A percentile compares a stretch with the other conserved stretches of the same genome.
phyloP scores from a whole-genome alignment of 495 filamentous ascomycete species.

The Parachaetomium inaequale region DNA sequence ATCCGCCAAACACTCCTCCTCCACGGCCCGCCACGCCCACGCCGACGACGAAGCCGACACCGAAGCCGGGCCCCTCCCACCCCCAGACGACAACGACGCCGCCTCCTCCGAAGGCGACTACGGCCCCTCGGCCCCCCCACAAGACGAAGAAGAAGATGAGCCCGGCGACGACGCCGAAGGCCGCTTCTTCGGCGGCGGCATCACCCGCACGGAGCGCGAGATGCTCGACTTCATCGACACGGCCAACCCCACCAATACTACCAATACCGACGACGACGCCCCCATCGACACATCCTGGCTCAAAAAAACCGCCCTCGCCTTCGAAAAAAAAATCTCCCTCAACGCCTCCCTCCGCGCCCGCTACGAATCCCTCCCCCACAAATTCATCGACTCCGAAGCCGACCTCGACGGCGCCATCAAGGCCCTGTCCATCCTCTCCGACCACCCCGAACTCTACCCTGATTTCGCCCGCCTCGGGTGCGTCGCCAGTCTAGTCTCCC shows the following conservation, averaged over 20 bases:
- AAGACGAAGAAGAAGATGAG: slow-evolving; percentile 57
- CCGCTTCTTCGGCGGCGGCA: slow-evolving; percentile 90
- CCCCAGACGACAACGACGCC: slow-evolving; percentile 28
- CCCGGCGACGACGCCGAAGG: slow-evolving; percentile 79
- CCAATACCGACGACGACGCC: slow-evolving; percentile 50
- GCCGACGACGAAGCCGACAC: slow-evolving; percentile 50
- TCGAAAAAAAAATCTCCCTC: slow-evolving; percentile 86
- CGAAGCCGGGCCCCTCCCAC: slow-evolving; percentile 47
- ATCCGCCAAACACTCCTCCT: slow-evolving; percentile 66
- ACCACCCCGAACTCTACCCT: slow-evolving; percentile 79
- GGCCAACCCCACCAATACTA: slow-evolving; percentile 43
- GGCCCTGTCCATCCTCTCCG: slow-evolving; percentile 78
- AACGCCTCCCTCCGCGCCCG: slow-evolving; percentile 92
- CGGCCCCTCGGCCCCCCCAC: slow-evolving; percentile 21
- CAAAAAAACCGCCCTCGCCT: slow-evolving; percentile 72
- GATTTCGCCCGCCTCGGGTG: slow-evolving; percentile 81
- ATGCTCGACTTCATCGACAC: slow-evolving; percentile 84
- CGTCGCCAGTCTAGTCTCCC: slow-evolving; percentile 66
- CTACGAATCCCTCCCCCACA: slow-evolving; percentile 77
- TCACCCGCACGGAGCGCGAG: slow-evolving; percentile 72
- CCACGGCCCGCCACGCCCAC: slow-evolving; percentile 38
- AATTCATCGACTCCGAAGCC: slow-evolving; percentile 72
- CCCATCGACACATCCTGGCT: slow-evolving; percentile 84
- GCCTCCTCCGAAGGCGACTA: slow-evolving; percentile 1
- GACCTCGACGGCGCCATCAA: slow-evolving; percentile 90